Base-by-base conservation (phyloP, 2,329 filamentous ascomycete species). In the Akanthomyces dipterigenus region DNA sequence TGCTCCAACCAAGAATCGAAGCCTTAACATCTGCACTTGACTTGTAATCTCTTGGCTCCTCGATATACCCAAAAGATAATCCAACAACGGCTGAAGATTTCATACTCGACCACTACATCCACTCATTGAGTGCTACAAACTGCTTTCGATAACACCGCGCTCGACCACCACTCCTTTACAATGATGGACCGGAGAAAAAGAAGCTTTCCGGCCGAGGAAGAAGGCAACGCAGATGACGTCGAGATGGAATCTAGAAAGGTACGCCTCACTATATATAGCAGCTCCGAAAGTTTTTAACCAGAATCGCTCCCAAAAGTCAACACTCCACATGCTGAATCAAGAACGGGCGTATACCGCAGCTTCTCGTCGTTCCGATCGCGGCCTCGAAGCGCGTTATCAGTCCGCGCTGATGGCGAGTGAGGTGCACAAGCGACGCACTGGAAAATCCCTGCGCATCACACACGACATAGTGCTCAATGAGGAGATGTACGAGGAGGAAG, bases 401-500 rank as follows among this genome's bases (percentile, higher is more conserved):
- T 97, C 93, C 4, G 93, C 93, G 18, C 83, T 86, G 56, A 85
- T 90, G 74, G 93, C 93, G 4, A 96, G 93, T n/a, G 87, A 91
- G 69, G 91, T 96, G 45, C 93, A 96, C 80, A 91, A 92, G 77
- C 84, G 88, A 72, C 86, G 92, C 20, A 96, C 92, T 0, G 93
- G 93, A 40, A 89, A 91, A 67, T 86, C 83, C 2, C 81, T 96
- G 63, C 87, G 87, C 67, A 89, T 97, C 62, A 92, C 88, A 34
- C 89, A 93, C 73, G 84, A 95, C 69, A 91, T 95, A 24, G 92
- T 96, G 14, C 79, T 89, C 67, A 92, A 91, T 64, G 93, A 96
- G 72, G 91, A 96, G 72, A 96, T 96, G 91, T 97, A 97, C 71
- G 92, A 96, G 70, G 93, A 96, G 73, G 90, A 96, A 69, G 92